Percentiles rank a stretch among this genome's conserved stretches.
These are phyloP conservation scores for Phascolomyces articulosus DNA, from an alignment of 371 early-diverging fungal species.

Conservation along the genomic window DNA sequence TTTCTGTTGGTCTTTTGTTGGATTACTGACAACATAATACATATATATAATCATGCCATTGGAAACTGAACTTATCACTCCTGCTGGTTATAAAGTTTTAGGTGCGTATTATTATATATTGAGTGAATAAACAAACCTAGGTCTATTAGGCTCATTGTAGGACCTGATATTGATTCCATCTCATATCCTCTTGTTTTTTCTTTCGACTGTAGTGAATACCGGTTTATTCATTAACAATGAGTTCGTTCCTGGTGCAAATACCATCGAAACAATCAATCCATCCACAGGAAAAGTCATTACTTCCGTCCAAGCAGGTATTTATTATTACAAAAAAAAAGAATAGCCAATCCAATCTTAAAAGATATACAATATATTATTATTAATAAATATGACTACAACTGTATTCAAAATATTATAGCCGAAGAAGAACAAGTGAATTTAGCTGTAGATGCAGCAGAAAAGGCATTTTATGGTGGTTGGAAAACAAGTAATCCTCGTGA, in stretches of 20 bases:
- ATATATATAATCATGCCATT: too few species aligned
- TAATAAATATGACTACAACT: constrained; percentile 39
- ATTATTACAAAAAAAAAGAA: constrained; percentile 13
- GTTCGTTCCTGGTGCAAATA: constrained; percentile 42
- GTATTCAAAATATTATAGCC: constrained; percentile 24
- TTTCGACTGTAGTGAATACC: constrained; percentile 40
- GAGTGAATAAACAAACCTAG: too few species aligned
- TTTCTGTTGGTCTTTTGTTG: too few species aligned
- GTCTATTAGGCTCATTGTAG: too few species aligned
- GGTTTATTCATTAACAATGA: constrained; percentile 60
- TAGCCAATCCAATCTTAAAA: constrained; percentile 5
- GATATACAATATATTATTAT: too few species aligned
- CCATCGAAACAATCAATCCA: constrained; percentile 54
- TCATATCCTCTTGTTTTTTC: neutral
- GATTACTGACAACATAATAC: neutral
- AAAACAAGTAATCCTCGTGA: constrained; percentile 24
- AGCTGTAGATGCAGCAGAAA: constrained; percentile 56
- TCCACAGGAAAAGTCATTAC: constrained; percentile 42
- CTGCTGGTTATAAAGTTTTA: too few species aligned
- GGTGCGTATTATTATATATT: neutral
- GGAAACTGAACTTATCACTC: too few species aligned
- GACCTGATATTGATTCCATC: too few species aligned
- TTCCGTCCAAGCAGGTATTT: constrained; percentile 40
- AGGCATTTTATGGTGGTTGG: constrained; percentile 47
- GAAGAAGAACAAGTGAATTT: constrained; percentile 45